A percentile compares a stretch with the other conserved stretches of the same genome.
Evolutionary conservation across 2,329 filamentous ascomycete genomes (phyloP).

Genomic region (Ophiostoma sp.): DNA sequence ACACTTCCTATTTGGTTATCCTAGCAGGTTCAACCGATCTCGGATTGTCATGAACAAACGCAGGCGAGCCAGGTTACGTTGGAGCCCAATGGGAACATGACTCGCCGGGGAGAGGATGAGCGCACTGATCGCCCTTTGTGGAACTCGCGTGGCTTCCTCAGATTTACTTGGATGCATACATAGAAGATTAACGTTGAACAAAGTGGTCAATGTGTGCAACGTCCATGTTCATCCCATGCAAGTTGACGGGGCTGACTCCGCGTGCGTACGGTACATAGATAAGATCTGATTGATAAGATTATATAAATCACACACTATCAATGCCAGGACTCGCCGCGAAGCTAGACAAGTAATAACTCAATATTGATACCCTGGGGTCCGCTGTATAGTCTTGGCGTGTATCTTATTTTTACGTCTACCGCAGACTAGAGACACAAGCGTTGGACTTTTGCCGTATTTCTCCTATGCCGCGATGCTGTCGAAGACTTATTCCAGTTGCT

Average conservation of each 20-base stretch:
- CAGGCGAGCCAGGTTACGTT: background rate
- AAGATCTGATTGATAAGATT: conserved; percentile 10
- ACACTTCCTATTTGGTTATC: background rate
- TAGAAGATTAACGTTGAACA: too few species aligned
- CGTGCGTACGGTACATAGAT: background rate
- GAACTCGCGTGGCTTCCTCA: background rate
- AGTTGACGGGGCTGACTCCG: background rate
- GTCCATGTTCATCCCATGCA: background rate
- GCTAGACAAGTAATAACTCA: background rate
- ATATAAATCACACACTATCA: background rate
- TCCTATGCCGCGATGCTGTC: too few species aligned
- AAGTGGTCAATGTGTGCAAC: background rate
- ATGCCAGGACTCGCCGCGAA: background rate
- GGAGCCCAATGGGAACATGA: background rate
- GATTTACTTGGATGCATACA: background rate
- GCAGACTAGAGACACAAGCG: too few species aligned
- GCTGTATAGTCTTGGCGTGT: background rate
- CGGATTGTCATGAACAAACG: background rate
- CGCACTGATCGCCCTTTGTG: background rate
- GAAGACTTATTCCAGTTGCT: too few species aligned
- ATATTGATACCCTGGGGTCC: background rate
- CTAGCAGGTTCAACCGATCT: background rate
- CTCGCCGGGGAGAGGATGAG: background rate
- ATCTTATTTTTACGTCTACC: background rate
- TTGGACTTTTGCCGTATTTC: too few species aligned